Evolutionary conservation across 306 rosid genomes (phyloP), one percentile per base, ranked within the genome.

Genomic region (Corylus avellana): DNA sequence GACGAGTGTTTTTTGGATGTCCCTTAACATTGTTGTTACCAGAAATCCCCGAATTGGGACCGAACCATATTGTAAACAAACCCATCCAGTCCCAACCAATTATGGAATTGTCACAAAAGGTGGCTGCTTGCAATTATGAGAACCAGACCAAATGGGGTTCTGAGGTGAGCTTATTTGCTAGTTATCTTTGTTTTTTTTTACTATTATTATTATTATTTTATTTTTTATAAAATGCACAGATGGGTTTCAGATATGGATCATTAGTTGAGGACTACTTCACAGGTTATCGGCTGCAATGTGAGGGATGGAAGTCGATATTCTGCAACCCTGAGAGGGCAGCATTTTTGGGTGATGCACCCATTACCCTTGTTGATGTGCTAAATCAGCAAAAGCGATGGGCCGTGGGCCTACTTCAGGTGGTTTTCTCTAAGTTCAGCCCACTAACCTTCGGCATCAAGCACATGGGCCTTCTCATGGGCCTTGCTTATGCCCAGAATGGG

Each of bases 231-330:
- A 53, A 4, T 49, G 12, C 14, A 58, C 61, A 87, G 87, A 51
- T 84, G 37, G 86, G 90, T 44, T 47, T 84, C 9, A 78, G 84
- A 76, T 88, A 88, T 73, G 91, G 91, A 8, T 78, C 87, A 3
- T 17, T 85, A 9, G 85, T 76, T 54, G 91, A 88, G 70, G 89
- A 88, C 64, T 81, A 18, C 51, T 63, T 2, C 77, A 85, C 87
- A 0, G 75, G 84, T 1, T 85, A 75, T 63, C 48, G 37, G 3
- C 27, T 75, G 47, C 77, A 85, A 6, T 76, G 84, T 8, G 81
- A 88, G 70, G 91, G 89, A 14, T 88, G 89, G 87, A 78, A 57
- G 35, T 8, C 81, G 9, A 61, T 80, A 35, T 77, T 88, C 25
- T 85, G 87, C 77, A 80, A 83, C 76, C 91, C 87, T 12, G 27